Evolutionary conservation across 1,284 basidiomycete genomes (phyloP), one percentile per base, ranked within the genome.

Genomic region (Omphalotus olearius): DNA sequence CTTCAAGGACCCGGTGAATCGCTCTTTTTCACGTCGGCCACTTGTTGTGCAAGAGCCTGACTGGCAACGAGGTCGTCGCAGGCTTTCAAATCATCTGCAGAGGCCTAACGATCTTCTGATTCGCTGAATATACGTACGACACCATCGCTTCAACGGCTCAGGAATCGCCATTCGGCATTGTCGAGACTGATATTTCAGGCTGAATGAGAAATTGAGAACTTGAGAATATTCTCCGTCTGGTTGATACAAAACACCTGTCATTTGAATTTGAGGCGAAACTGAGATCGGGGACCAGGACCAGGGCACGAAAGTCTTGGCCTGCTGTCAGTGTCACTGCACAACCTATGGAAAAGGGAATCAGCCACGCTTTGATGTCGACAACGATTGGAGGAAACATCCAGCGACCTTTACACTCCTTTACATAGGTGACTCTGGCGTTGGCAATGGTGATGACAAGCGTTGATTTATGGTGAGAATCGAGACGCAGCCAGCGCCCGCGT

Each of bases 221-320:
- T 99, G 95, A 1, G 80, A 68, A 56, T 91, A 87, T 63, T 91
- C 84, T 14, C 90, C 85, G 62, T 64, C 61, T 64, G 17, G 20
- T 49, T 14, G 54, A 48, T 54, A 33, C 7, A 36, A 36, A 76
- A 56, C 56, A 90, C 90, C 90, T 89, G 65, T 99, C 97, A 62
- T 99, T 99, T 10, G 89, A 91, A 59, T 91, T 95, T 54, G 93
- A 96, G 49, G 92, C 97, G 68, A 99, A 98, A 1, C 93, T 86
- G 45, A 92, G 84, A 62, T 92, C 87, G 11, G 87, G 82, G 11
- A 94, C 73, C 47, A 90, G 67, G 4, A 87, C 83, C 25, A 99
- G 69, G 4, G 87, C 91, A 56, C 96, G 85, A 7, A 99, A 82
- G 60, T 94, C 91, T 66, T 92, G 88, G 0, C 92, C 91, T 16